Conservation (phyloP, 2,329 filamentous ascomycete genomes). For the Aaosphaeria arxii region DNA sequence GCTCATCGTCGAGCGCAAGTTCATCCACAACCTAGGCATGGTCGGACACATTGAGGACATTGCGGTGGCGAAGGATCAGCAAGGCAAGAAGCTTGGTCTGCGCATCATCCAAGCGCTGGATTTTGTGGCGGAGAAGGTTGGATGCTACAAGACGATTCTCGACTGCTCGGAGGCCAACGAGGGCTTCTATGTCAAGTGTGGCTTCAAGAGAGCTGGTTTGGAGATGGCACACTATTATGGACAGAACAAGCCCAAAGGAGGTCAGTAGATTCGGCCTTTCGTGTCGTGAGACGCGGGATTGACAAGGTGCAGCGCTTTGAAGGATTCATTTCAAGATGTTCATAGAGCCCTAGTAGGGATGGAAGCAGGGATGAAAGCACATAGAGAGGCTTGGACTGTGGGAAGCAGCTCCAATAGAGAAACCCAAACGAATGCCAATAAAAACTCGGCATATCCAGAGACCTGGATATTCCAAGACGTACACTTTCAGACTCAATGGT, state of each 20-base stretch:
- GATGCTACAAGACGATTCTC: constrained; percentile 95
- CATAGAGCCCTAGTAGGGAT: neutral
- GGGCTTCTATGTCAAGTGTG: constrained; percentile 97
- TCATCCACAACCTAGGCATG: constrained; percentile 76
- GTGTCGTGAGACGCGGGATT: neutral
- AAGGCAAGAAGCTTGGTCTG: constrained; percentile 93
- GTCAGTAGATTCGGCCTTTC: constrained; percentile 1
- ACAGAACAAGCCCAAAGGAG: constrained; percentile 20
- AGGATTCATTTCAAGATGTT: constrained; percentile 4
- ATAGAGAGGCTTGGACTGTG: no score
- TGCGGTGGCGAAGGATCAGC: constrained; percentile 89
- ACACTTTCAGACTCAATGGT: no score
- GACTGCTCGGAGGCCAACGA: constrained; percentile 96
- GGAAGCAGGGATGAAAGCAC: no score
- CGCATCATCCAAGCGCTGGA: constrained; percentile 93
- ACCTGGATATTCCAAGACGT: no score
- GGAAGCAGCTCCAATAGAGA: no score
- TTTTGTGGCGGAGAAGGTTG: constrained; percentile 79
- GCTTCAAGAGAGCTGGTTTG: constrained; percentile 84
- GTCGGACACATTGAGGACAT: constrained; percentile 99
- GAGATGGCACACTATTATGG: constrained; percentile 95
- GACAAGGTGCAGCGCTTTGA: neutral
- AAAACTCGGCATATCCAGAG: no score
- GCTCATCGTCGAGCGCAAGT: constrained; percentile 90
- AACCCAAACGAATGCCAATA: no score